Base-by-base conservation (phyloP, 108 stramenopile genomes). In the Nitzschia inconspicua region DNA sequence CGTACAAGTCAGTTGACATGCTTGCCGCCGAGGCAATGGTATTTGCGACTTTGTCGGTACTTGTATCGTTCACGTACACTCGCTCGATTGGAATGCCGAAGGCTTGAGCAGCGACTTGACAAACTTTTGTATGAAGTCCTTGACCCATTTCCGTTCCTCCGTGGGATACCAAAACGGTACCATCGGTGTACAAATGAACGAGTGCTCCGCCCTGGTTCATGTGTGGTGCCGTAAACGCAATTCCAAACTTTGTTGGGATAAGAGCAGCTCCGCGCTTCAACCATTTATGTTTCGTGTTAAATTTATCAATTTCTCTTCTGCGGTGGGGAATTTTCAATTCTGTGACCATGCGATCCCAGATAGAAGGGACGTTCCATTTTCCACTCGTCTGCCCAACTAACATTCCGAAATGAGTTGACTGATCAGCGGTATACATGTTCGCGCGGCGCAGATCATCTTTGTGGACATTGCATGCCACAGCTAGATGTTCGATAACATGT, bases 131-230 rank as follows among this genome's bases (percentile, higher is more conserved):
- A 61, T 94, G 93, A 31, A 97, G 49, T 23, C 96, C 96, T 66
- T 97, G 94, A 19, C 96, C 96, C 96, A 97, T 97, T 75, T 97
- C 96, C 2, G 95, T 97, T 36, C 96, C 96, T 39, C 96, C 96
- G 52, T 97, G 96, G 36, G 83, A 76, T 2, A 96, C 91, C 40
- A 95, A 70, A 18, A 97, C 93, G 8, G 94, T 93, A 2, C 94
- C 96, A 63, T 97, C 96, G 20, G 75, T 78, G 57, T 97, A 97
- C 4, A 97, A 61, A 71, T 97, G 95, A 1, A 97, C 95, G 3
- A 97, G 79, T 6, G 96, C 91, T 14, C 96, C 96, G 6, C 70
- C 96, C 71, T 94, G 93, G 57, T 94, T 94, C 92, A 94, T 85
- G 52, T 70, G 89, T 48, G 86, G 85, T 2, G 84, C 87, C 3